Conservation (phyloP, 176 grass and related monocot species). For the Oropetium thomaeum region DNA sequence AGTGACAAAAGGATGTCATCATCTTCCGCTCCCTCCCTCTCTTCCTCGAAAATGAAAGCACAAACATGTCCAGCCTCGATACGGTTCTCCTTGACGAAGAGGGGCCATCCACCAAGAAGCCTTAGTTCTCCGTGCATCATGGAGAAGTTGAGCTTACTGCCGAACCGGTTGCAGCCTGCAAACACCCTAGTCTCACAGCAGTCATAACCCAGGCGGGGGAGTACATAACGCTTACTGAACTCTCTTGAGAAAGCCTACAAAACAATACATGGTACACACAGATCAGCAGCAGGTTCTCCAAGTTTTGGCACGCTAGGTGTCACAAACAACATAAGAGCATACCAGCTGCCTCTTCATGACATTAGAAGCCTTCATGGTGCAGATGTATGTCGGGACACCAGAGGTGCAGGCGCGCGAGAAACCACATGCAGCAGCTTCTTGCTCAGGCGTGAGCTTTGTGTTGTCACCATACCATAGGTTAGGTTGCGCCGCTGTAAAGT, state of each 20-base stretch:
- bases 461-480: neutral
- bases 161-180: neutral
- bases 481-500: neutral
- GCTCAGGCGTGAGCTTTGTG: neutral
- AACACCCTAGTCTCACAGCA: neutral
- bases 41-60: neutral
- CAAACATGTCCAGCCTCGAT: neutral
- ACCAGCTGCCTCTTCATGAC: conserved; percentile 8
- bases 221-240: neutral
- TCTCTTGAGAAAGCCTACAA: conserved; percentile 15
- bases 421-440: neutral
- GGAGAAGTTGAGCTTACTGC: conserved; percentile 17
- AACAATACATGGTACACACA: neutral
- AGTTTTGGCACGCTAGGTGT: neutral
- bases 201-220: neutral
- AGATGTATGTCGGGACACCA: conserved; percentile 12
- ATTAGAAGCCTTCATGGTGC: conserved; percentile 18
- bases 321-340: neutral
- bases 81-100: neutral
- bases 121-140: conserved; percentile 19
- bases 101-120: conserved; percentile 22
- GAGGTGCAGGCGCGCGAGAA: neutral
- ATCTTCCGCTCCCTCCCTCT: neutral
- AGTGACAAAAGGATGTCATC: neutral
- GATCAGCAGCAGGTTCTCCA: neutral